A percentile compares a stretch with the other conserved stretches of the same genome.
Evolutionary conservation across 225 moss, liverwort and hornwort species (phyloP).

Genomic region (Anthoceros angustus): DNA sequence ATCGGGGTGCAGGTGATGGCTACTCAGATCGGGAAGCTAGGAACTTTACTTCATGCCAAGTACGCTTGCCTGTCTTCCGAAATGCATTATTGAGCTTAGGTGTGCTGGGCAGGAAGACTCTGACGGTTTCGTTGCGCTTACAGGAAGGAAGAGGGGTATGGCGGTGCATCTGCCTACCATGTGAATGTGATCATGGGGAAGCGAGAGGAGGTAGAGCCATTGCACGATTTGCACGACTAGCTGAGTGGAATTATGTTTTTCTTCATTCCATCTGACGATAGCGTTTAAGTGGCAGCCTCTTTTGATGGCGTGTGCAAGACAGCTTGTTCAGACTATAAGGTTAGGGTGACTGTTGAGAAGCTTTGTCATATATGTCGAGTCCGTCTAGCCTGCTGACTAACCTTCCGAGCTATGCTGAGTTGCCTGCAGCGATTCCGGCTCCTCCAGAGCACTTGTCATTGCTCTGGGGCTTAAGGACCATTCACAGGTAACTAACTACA

Average conservation of each 20-base stretch:
- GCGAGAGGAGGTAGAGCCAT: conserved; percentile 50
- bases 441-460: conserved; percentile 53
- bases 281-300: conserved; percentile 38
- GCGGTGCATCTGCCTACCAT: conserved; percentile 50
- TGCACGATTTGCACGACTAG: no score
- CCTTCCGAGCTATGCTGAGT: not conserved
- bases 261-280: not conserved
- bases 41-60: conserved; percentile 71
- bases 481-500: conserved; percentile 22
- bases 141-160: conserved; percentile 87
- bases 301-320: conserved; percentile 65
- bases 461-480: conserved; percentile 72
- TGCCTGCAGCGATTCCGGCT: conserved; percentile 47
- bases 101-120: not conserved
- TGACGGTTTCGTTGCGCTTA: not conserved
- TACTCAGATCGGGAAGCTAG: conserved; percentile 81
- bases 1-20: conserved; percentile 41
- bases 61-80: conserved; percentile 9
- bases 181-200: conserved; percentile 79
- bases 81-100: not conserved
- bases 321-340: conserved; percentile 76
- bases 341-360: conserved; percentile 2
- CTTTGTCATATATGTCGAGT: not conserved
- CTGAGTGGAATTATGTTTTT: not conserved
- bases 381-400: no score